Evolutionary conservation across 2,329 filamentous ascomycete species (phyloP).

Genomic region (Pestalotiopsis sp.): DNA sequence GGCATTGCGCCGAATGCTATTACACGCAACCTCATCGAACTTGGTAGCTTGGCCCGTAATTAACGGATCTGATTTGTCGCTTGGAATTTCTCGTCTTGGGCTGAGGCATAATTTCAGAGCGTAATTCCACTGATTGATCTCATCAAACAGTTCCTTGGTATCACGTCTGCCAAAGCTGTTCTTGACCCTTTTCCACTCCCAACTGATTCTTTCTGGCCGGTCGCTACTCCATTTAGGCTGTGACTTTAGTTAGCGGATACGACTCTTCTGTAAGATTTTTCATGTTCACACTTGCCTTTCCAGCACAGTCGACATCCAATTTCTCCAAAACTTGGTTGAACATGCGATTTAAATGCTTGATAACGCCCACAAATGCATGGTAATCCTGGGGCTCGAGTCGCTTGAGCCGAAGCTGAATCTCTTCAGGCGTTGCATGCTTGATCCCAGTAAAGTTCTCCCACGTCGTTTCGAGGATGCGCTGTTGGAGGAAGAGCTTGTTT

Average conservation of each 20-base stretch:
- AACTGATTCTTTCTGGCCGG: neutral
- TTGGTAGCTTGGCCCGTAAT: neutral
- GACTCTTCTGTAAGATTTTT: neutral
- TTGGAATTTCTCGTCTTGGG: neutral
- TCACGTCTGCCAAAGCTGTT: neutral
- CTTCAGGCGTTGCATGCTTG: neutral
- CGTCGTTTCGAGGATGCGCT: neutral
- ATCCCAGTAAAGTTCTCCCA: neutral
- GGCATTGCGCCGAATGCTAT: neutral
- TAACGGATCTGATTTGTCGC: neutral
- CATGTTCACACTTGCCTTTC: neutral
- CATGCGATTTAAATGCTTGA: neutral
- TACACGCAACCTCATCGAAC: neutral
- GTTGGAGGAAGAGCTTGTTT: neutral
- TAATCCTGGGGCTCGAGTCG: neutral
- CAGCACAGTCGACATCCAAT: neutral
- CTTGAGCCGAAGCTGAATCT: neutral
- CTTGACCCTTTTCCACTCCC: neutral
- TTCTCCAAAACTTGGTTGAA: neutral
- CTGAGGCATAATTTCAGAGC: neutral
- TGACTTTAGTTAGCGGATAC: neutral
- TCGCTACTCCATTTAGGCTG: neutral
- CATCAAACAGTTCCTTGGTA: neutral
- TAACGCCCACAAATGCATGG: neutral
- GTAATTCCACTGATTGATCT: neutral